Evolutionary conservation across 306 rosid species (phyloP).

Genomic region (Vigna mungo): DNA sequence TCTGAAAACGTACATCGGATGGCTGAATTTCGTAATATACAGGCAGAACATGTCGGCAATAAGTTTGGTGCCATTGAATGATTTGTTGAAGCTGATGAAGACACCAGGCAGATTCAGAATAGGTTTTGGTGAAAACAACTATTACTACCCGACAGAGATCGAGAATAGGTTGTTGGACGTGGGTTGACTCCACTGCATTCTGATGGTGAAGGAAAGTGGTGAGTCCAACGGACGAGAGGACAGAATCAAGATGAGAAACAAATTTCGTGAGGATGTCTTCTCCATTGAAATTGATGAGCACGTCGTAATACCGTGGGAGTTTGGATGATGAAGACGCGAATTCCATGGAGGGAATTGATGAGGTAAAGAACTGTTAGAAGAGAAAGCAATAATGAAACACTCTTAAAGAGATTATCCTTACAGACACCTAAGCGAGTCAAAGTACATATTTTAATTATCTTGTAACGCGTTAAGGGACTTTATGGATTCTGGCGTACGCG

Average conservation of each 20-base stretch:
- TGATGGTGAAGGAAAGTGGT: not conserved
- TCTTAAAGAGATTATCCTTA: too few relatives aligned
- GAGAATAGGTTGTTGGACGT: not conserved
- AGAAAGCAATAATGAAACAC: too few relatives aligned
- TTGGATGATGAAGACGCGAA: too few relatives aligned
- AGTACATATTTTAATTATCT: too few relatives aligned
- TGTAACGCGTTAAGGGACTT: too few relatives aligned
- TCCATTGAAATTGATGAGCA: constrained; percentile 28
- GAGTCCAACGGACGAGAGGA: not conserved
- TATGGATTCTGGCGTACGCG: too few relatives aligned
- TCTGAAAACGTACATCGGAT: not conserved
- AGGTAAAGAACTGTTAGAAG: too few relatives aligned
- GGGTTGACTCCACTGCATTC: not conserved
- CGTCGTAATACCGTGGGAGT: not conserved
- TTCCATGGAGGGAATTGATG: too few relatives aligned
- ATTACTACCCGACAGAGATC: not conserved
- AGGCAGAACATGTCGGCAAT: not conserved
- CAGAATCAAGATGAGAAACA: not conserved
- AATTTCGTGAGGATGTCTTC: not conserved
- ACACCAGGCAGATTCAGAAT: constrained; percentile 39
- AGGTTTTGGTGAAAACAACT: not conserved
- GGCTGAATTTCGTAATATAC: constrained; percentile 2
- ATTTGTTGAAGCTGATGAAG: constrained; percentile 18
- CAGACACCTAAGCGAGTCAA: too few relatives aligned
- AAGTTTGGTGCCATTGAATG: not conserved